Evolutionary conservation across 1,284 basidiomycete species (phyloP).

Genomic region (Termitomyces sp.): DNA sequence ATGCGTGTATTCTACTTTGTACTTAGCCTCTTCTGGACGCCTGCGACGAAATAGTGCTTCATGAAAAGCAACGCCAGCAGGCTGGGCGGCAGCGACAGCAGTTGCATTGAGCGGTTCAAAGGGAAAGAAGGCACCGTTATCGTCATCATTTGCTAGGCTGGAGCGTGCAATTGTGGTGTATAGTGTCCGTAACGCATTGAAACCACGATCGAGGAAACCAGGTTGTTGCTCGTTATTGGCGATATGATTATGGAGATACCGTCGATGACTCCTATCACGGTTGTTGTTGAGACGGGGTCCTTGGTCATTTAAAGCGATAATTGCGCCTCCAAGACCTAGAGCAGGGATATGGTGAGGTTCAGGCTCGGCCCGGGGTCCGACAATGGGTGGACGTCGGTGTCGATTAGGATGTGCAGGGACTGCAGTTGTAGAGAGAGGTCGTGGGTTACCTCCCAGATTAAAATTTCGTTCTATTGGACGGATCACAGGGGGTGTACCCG

Average conservation of each 20-base stretch:
- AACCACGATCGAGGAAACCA: conserved; percentile 7
- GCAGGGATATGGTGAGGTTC: conserved; percentile 51
- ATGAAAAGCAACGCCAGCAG: conserved; percentile 6
- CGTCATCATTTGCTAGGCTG: conserved; percentile 5
- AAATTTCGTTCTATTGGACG: conserved; percentile 29
- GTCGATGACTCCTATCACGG: conserved; percentile 16
- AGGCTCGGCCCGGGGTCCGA: conserved; percentile 30
- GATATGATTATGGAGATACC: conserved; percentile 3
- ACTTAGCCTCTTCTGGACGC: conserved; percentile 34
- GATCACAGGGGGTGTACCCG: conserved; percentile 26
- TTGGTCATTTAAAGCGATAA: conserved; percentile 40
- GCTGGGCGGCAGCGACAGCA: neutral
- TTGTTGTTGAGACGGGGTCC: conserved; percentile 23
- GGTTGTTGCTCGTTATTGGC: neutral
- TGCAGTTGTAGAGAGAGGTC: neutral
- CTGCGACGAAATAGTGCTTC: conserved; percentile 9
- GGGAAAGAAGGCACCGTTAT: conserved; percentile 4
- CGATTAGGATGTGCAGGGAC: conserved; percentile 15
- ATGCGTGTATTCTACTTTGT: conserved; percentile 61
- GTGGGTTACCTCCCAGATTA: conserved; percentile 22
- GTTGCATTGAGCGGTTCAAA: neutral
- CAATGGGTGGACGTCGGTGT: conserved; percentile 11
- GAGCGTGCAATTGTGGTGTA: conserved; percentile 7
- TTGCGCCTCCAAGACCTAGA: conserved; percentile 66
- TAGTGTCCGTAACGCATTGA: conserved; percentile 5